A percentile compares a stretch with the other conserved stretches of the same genome.
These are phyloP conservation scores for Ophiostoma sp. DNA, from an alignment of 2,329 filamentous ascomycete genomes.

Conservation along the genomic window DNA sequence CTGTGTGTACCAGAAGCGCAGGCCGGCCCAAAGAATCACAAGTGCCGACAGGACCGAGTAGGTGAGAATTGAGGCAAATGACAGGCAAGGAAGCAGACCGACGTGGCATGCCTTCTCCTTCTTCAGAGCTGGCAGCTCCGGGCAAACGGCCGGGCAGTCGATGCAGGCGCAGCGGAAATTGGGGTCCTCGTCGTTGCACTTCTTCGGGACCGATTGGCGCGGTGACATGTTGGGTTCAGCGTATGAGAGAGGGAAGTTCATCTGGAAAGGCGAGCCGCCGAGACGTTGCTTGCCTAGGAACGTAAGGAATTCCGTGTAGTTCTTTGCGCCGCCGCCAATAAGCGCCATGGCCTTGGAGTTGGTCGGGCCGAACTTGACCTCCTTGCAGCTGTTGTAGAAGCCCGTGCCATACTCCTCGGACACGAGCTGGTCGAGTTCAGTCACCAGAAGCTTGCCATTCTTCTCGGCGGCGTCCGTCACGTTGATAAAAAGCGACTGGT, in stretches of 20 bases:
- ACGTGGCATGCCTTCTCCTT: conserved; percentile 74
- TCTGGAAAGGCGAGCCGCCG: conserved; percentile 94
- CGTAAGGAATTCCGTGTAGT: conserved; percentile 82
- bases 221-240: conserved; percentile 70
- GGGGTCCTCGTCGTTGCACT: conserved; percentile 86
- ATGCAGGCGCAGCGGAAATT: conserved; percentile 89
- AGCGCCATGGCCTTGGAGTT: conserved; percentile 93
- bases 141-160: conserved; percentile 85
- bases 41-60: conserved; percentile 76
- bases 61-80: conserved; percentile 84
- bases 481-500: conserved; percentile 94
- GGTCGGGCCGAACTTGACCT: conserved; percentile 95
- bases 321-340: conserved; percentile 91
- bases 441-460: conserved; percentile 65
- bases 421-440: conserved; percentile 86
- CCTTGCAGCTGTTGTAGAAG: conserved; percentile 97
- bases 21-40: conserved; percentile 70
- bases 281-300: conserved; percentile 91
- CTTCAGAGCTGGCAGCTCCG: conserved; percentile 74
- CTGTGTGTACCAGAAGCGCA: conserved; percentile 52
- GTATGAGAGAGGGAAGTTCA: conserved; percentile 77
- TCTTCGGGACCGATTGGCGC: conserved; percentile 70
- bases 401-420: conserved; percentile 79
- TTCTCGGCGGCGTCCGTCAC: conserved; percentile 73
- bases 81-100: conserved; percentile 85